Evolutionary conservation across 2,329 filamentous ascomycete genomes (phyloP), one percentile per base, ranked within the genome.

Genomic region (Fusarium secorum): DNA sequence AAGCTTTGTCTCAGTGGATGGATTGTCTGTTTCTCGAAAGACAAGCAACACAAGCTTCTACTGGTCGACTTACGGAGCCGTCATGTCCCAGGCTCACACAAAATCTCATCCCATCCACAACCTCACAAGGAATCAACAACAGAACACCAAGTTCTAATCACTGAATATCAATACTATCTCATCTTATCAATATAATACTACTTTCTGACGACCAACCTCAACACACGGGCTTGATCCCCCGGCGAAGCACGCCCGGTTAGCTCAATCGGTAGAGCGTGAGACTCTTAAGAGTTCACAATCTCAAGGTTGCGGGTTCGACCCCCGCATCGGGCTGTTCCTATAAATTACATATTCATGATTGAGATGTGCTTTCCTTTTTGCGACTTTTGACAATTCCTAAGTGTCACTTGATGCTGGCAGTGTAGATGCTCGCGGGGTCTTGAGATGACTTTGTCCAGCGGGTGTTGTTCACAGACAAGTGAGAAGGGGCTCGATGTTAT

Each of bases 181-280:
- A 2, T 1, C 0, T 7, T 0, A 3, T 30, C 35, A n/a, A 39
- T 52, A 51, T 64, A 48, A 8, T 8, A 5, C 0, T 22, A 41
- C 4, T 22, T 14, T 30, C 28, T 5, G 4, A 0, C 14, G 0
- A 1, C 0, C 1, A 5, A 3, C 9, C n/a, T 26, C 55, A 72
- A 58, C 58, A 72, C 32, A 26, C 60, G 62, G 57, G 58, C 68
- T 58, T 59, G 38, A 59, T 52, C 42, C 81, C 83, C 83, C 85
- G 86, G 85, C 83, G 82, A 85, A 79, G 80, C 79, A 80, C 79
- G 78, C 79, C 78, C 80, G 75, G 74, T 74, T 77, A 76, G 75
- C 74, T 78, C 75, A 77, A 78, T 78, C 76, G 76, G 76, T 89
- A 90, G 88, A 90, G 88, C 88, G 87, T 89, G 85, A 89, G 88